Conservation (phyloP, 768 basidiomycete species). For the Phallus indusiatus region DNA sequence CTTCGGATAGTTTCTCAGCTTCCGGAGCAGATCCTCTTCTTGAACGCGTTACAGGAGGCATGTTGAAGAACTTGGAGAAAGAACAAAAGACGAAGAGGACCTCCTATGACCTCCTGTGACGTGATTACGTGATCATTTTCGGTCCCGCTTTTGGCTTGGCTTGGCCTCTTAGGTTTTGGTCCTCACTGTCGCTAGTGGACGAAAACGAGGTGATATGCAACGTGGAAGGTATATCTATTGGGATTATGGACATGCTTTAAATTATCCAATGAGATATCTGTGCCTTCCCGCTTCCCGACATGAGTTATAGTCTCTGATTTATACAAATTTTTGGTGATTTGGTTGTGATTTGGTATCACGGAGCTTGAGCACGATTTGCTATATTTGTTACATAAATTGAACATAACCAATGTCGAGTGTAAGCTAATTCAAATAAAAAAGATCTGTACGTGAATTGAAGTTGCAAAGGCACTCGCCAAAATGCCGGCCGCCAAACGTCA, state of each 20-base stretch:
- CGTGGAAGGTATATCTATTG: background rate
- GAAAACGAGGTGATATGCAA: too few species aligned
- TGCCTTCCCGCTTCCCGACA: too few species aligned
- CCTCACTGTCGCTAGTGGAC: too few species aligned
- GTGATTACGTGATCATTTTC: background rate
- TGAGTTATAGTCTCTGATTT: too few species aligned
- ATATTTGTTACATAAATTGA: too few species aligned
- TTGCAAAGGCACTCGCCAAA: background rate
- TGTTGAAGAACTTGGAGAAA: background rate
- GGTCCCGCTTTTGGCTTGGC: background rate
- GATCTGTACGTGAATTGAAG: background rate
- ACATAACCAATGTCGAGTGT: background rate
- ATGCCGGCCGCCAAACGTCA: background rate
- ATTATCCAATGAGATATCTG: slow-evolving; percentile 9
- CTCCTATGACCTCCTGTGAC: background rate
- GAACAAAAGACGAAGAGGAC: background rate
- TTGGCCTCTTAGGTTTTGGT: background rate
- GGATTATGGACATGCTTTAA: background rate
- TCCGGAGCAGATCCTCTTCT: background rate
- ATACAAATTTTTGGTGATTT: too few species aligned
- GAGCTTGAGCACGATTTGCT: slow-evolving; percentile 3
- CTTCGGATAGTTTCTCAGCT: background rate
- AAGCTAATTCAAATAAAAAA: slow-evolving; percentile 9
- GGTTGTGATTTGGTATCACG: too few species aligned
- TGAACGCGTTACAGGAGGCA: background rate